These are phyloP conservation scores for Antrodiella citrinella DNA, from an alignment of 768 basidiomycete species.

Conservation along the genomic window DNA sequence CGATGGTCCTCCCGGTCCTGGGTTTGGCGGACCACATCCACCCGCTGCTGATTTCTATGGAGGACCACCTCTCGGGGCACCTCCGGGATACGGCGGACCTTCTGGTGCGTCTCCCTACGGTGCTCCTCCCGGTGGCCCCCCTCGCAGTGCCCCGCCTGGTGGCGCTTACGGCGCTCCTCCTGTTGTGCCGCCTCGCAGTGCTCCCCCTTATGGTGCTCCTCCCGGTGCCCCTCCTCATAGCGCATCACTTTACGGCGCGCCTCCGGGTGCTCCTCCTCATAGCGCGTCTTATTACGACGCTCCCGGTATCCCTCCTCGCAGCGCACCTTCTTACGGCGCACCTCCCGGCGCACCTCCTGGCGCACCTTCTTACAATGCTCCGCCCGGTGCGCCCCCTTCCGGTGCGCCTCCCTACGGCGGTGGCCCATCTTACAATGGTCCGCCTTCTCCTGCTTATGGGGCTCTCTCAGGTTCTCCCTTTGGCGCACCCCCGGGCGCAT, in stretches of 20 bases:
- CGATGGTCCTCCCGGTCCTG: not conserved
- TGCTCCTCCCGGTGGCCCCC: not conserved
- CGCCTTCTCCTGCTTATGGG: not conserved
- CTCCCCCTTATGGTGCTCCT: not conserved
- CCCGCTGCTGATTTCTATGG: no score
- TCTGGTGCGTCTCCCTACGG: not conserved
- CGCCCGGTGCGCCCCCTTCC: not conserved
- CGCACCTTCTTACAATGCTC: not conserved
- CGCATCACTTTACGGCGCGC: not conserved
- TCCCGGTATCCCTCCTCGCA: not conserved
- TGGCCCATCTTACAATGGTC: not conserved
- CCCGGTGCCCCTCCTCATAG: not conserved
- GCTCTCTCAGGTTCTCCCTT: not conserved
- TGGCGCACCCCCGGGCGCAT: constrained; percentile 6
- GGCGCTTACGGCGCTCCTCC: not conserved
- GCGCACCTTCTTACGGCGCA: not conserved
- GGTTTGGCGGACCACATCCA: no score
- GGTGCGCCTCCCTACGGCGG: not conserved
- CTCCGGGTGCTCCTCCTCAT: not conserved
- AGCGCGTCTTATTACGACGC: not conserved
- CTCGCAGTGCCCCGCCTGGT: not conserved
- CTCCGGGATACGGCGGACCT: no score
- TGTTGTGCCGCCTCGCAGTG: not conserved
- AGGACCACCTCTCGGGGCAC: no score
- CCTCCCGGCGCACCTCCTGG: not conserved